Base-by-base conservation (phyloP, 1,284 basidiomycete genomes). In the Schizophyllum commune region DNA sequence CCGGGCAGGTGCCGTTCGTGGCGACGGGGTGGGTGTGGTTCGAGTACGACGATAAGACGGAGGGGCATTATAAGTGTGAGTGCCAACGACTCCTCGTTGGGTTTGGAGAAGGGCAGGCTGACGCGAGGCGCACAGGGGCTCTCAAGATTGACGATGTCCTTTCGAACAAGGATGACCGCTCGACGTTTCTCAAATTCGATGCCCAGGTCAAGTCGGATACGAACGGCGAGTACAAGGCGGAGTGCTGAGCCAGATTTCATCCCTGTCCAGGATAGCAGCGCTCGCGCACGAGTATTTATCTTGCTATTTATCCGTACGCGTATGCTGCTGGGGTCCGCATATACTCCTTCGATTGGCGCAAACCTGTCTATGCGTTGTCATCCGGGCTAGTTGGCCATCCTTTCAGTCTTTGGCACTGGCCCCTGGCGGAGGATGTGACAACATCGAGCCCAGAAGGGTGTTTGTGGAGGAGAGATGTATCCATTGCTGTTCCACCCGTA, bases 1-100 rank as follows among this genome's bases (percentile, higher is more conserved):
- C 56, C 1, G 71, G 68, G 5, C 47, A 63, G 27, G 60, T 69
- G 20, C 64, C 59, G 5, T 65, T 68, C 52, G 58, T 59, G 13
- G 58, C 58, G 5, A 59, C 53, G 17, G 58, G 58, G 5, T 59
- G 58, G 58, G 58, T 59, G 7, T 59, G 58, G 58, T 59, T 59
- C 32, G 55, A 60, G 53, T 60, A 59, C 32, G 19, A 55, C n/a
- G 27, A 55, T 27, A 55, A 53, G 5, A 55, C 55, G 53, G 20
- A 59, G 15, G 58, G 58, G 3, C 58, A 60, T 32, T 60, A 51
- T 53, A 60, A 60, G 51, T 60, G 59, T 60, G 56, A 3, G 59
- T 55, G 19, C n/a, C n/a, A n/a, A n/a, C n/a, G n/a, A n/a, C n/a
- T 19, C 20, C 55, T 22, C n/a, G 20, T 54, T 60, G n/a, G 22